These are phyloP conservation scores for Trichophyton benhamiae DNA, from an alignment of 2,329 filamentous ascomycete species.

Conservation along the genomic window DNA sequence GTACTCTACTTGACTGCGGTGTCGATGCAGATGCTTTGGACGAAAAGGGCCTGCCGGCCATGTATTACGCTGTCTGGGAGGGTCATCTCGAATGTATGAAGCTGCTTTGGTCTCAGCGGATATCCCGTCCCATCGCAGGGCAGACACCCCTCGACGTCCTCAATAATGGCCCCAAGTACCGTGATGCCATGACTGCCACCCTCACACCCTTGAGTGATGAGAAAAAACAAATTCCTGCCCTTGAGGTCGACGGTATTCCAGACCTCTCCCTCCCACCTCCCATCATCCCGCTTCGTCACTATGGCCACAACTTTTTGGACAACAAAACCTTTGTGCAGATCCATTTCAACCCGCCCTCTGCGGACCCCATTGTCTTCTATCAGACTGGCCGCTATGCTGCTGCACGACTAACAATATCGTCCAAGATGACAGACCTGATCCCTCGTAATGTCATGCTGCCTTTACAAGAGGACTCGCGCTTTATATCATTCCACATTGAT, in stretches of 20 bases:
- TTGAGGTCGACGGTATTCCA: constrained; percentile 76
- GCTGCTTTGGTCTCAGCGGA: constrained; percentile 47
- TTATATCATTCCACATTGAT: constrained; percentile 92
- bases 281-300: constrained; percentile 85
- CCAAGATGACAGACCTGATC: constrained; percentile 89
- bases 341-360: constrained; percentile 51
- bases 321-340: constrained; percentile 95
- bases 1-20: constrained; percentile 65
- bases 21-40: constrained; percentile 71
- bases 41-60: constrained; percentile 83
- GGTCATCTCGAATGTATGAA: constrained; percentile 91
- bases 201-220: constrained; percentile 3
- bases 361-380: constrained; percentile 79
- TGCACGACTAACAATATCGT: constrained; percentile 87
- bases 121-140: constrained; percentile 13
- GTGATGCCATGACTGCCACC: constrained; percentile 15
- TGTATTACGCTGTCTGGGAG: constrained; percentile 99
- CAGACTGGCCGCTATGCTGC: constrained; percentile 94
- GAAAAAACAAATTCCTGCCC: constrained; percentile 19
- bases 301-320: constrained; percentile 96
- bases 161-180: constrained; percentile 25
- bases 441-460: constrained; percentile 91
- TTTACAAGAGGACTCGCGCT: constrained; percentile 87
- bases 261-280: constrained; percentile 84
- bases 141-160: constrained; percentile 25